A percentile compares a stretch with the other conserved stretches of the same genome.
Conservation (phyloP, 345 rosid species). For the Eutrema japonicum region DNA sequence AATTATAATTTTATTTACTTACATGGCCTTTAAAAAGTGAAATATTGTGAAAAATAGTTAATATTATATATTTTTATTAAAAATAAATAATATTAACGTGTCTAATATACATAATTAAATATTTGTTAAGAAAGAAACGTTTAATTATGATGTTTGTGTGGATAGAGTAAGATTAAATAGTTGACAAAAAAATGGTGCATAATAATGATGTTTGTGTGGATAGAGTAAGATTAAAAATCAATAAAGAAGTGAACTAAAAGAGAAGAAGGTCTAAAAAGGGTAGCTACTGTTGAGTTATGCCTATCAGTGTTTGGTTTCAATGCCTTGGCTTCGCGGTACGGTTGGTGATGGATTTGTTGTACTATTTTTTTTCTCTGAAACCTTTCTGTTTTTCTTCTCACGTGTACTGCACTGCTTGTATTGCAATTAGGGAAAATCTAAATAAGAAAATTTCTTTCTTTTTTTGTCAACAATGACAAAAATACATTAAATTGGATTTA, state of each 20-base stretch:
- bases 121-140: background rate
- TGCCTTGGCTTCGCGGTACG: slow-evolving; percentile 39
- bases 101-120: background rate
- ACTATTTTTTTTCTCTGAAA: slow-evolving; percentile 14
- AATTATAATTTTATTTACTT: too few species aligned
- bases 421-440: background rate
- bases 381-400: slow-evolving; percentile 16
- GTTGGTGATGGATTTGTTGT: slow-evolving; percentile 47
- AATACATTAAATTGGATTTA: background rate
- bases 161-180: too few species aligned
- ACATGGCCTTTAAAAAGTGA: background rate
- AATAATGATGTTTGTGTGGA: slow-evolving; percentile 21
- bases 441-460: background rate
- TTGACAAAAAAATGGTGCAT: too few species aligned
- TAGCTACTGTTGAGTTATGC: slow-evolving; percentile 52
- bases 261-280: slow-evolving; percentile 26
- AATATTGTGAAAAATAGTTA: background rate
- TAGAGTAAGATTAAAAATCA: slow-evolving; percentile 31
- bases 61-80: background rate
- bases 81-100: background rate
- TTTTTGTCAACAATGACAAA: background rate
- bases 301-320: slow-evolving; percentile 55
- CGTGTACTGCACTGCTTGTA: slow-evolving; percentile 30
- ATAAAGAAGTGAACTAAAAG: slow-evolving; percentile 31
- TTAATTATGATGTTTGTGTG: too few species aligned